phyloP scores from a whole-genome alignment of 2,329 filamentous ascomycete genomes.

The Elsinoe australis region DNA sequence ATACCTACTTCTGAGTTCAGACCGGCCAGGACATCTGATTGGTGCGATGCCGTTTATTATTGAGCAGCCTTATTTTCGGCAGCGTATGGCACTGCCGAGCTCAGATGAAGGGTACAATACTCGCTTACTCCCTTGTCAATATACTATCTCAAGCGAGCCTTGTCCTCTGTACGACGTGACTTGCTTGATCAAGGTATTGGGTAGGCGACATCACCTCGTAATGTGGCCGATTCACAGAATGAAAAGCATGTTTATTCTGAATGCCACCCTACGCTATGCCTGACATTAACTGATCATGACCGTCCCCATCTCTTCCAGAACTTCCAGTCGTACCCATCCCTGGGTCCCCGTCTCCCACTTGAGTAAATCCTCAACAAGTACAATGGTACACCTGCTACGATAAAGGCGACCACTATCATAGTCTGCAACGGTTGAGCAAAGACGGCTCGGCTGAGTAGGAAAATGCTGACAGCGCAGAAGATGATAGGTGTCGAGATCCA shows the following conservation, averaged over 20 bases:
- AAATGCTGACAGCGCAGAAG: conserved; percentile 95
- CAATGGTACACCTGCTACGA: conserved; percentile 72
- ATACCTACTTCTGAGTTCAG: conserved; percentile 7
- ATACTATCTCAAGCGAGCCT: neutral
- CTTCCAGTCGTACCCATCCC: conserved; percentile 29
- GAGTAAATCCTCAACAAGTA: conserved; percentile 80
- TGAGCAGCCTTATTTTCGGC: conserved; percentile 10
- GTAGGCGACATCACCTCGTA: neutral
- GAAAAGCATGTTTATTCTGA: conserved; percentile 2
- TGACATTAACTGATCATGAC: conserved; percentile 9
- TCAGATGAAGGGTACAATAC: too few species aligned
- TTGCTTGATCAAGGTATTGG: too few species aligned
- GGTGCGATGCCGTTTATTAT: neutral
- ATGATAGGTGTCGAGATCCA: conserved; percentile 97
- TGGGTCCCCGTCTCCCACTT: conserved; percentile 29
- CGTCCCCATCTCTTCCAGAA: conserved; percentile 37
- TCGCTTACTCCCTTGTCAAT: too few species aligned
- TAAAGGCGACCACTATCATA: conserved; percentile 75
- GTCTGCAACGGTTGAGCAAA: conserved; percentile 90
- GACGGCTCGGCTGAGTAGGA: conserved; percentile 78
- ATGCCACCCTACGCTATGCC: neutral
- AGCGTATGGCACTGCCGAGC: neutral
- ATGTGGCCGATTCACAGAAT: neutral
- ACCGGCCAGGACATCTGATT: neutral
- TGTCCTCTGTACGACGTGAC: neutral